Evolutionary conservation across 148 eudicot species (phyloP), one percentile per base, ranked within the genome.

Genomic region (Nepenthes mirabilis): DNA sequence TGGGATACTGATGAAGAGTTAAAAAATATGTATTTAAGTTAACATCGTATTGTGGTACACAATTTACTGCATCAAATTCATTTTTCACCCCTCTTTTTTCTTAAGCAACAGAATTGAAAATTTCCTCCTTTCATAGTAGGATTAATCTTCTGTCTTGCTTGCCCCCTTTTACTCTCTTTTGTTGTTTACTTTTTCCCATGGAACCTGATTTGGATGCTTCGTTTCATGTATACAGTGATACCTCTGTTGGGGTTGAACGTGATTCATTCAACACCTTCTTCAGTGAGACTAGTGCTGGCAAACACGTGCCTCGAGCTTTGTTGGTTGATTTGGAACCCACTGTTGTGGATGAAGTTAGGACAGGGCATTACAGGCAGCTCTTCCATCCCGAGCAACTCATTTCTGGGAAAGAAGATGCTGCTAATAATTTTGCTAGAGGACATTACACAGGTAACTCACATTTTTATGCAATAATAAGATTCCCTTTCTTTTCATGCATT

Each of bases 191-290:
- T 8, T 40, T 40, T 4, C 8, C 45, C 8, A 8, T 40, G 45
- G 45, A 8, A 40, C 45, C 45, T 40, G 6, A 40, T 40, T 40
- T 4, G 45, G 6, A 3, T 3, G 6, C 8, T 40, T 40, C 4
- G 4, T 40, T 40, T 40, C 8, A 8, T 40, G 45, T 8, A 40
- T 60, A 35, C 63, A 60, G 63, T 60, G 63, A 60, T 45, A 47
- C 37, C 36, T 60, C 63, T 48, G 37, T 60, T 13, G 63, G 63
- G 36, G 52, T 48, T 32, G 63, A 60, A 48, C 35, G 45, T 45
- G 63, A 60, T 47, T 60, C 63, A 13, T 60, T 60, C 14, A 60
- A 60, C 63, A 60, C 63, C 63, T 60, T 60, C 63, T 60, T 60
- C 48, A 60, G 63, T 23, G 63, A 60, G 47, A 60, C 63, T 47